Evolutionary conservation across 176 grass and related monocot genomes (phyloP).

Genomic region (Poa annua): DNA sequence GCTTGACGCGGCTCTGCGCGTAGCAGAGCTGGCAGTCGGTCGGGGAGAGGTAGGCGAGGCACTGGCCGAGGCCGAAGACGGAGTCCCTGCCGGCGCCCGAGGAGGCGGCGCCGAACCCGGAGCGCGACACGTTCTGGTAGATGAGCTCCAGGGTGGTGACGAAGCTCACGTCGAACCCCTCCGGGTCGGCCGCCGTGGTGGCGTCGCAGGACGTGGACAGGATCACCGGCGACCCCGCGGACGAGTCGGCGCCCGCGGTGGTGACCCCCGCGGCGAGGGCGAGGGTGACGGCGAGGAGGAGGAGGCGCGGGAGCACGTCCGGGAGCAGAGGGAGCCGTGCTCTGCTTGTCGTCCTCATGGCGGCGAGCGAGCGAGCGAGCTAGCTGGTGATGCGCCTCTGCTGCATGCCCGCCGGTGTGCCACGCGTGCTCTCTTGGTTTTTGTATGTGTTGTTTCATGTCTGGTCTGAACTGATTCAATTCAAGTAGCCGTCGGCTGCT

Average conservation of each 20-base stretch:
- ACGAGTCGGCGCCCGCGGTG: neutral
- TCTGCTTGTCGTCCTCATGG: neutral
- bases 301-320: slow-evolving; percentile 9
- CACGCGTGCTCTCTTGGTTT: neutral
- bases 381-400: neutral
- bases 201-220: slow-evolving; percentile 52
- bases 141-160: slow-evolving; percentile 61
- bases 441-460: neutral
- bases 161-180: slow-evolving; percentile 73
- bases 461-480: neutral
- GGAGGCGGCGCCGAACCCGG: slow-evolving; percentile 57
- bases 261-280: neutral
- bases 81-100: slow-evolving; percentile 27
- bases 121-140: slow-evolving; percentile 63
- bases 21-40: slow-evolving; percentile 85
- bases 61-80: slow-evolving; percentile 70
- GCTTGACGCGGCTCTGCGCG: slow-evolving; percentile 66
- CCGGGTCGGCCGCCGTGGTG: slow-evolving; percentile 16
- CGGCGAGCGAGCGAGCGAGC: neutral
- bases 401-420: neutral
- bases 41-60: slow-evolving; percentile 67
- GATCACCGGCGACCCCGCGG: slow-evolving; percentile 34
- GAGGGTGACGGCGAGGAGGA: slow-evolving; percentile 20
- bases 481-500: neutral
- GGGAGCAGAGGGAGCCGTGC: neutral